Evolutionary conservation across 305 asterid genomes (phyloP).

Genomic region (Fraxinus albicans): DNA sequence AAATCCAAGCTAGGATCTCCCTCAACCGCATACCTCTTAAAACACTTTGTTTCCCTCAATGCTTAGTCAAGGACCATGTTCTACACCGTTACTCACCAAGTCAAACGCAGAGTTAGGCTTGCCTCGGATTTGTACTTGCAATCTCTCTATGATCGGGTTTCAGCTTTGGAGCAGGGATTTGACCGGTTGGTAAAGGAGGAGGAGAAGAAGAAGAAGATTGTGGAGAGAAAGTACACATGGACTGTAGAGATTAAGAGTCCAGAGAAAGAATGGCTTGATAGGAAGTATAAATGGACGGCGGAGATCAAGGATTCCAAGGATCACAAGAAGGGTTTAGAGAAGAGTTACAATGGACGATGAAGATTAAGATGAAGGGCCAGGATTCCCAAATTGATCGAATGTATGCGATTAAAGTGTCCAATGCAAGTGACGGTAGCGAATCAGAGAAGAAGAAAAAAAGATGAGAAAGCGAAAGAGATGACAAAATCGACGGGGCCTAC

Average conservation of each 20-base stretch:
- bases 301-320: too few relatives aligned
- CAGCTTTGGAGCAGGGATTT: conserved; percentile 58
- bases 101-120: conserved; percentile 37
- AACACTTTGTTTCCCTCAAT: too few relatives aligned
- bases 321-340: conserved; percentile 49
- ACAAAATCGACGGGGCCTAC: conserved; percentile 21
- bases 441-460: conserved; percentile 27
- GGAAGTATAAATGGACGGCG: conserved; percentile 61
- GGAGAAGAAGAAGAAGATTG: conserved; percentile 26
- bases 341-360: conserved; percentile 63
- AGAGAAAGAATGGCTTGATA: conserved; percentile 46
- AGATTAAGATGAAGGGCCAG: conserved; percentile 62
- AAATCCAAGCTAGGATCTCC: too few relatives aligned
- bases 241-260: conserved; percentile 70
- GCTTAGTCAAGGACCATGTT: conserved; percentile 24
- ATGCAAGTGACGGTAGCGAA: conserved; percentile 28
- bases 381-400: conserved; percentile 42
- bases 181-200: conserved; percentile 41
- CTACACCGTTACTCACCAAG: conserved; percentile 42
- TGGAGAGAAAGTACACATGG: conserved; percentile 82
- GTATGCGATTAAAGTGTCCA: conserved; percentile 55
- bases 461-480: conserved; percentile 39
- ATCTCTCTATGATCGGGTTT: conserved; percentile 61
- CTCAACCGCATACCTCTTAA: too few relatives aligned
- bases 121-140: conserved; percentile 41